Base-by-base conservation (phyloP, 83 land plant species). In the Larix sibirica region DNA sequence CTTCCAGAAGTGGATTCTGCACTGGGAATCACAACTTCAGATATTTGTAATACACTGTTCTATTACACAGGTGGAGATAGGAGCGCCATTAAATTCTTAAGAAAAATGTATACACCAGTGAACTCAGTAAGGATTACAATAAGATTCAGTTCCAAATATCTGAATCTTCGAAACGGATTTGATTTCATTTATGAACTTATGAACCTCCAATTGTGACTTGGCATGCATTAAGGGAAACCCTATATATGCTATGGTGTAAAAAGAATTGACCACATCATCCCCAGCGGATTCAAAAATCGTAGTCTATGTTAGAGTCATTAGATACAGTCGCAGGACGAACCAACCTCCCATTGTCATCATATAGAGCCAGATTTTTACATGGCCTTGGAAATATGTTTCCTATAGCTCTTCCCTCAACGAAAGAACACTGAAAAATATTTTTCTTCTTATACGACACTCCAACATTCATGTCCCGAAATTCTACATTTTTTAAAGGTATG, bases 371-470 rank as follows among this genome's bases (percentile, higher is more conserved):
- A 68, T 89, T 90, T 61, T 89, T 94, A 86, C 99, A 96, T n/a
- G 99, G 99, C 24, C 84, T 86, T 65, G 99, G 99, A 80, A 92
- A 92, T 23, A 94, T 78, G 23, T 88, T 87, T 18, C 99, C 99
- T 36, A 92, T 82, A 4, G 96, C 99, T 42, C 89, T 90, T 10
- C 99, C 99, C 65, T 95, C 62, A 12, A 97, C 87, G 79, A 82
- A 95, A 33, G 93, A 83, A 75, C 99, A 97, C 84, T 92, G 96
- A 75, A 97, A 97, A 2, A 95, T 90, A 21, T 91, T 91, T 85
- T 93, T 97, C 87, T 92, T 97, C 87, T 97, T 97, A 77, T 90
- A 87, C 8, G 94, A 87, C 24, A 97, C 60, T 36, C 99, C 98
- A 10, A 97, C 93, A 67, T 94, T 89, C 96, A 97, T 93, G 69